Conservation (phyloP, 768 basidiomycete species). For the Polyporus arcularius region DNA sequence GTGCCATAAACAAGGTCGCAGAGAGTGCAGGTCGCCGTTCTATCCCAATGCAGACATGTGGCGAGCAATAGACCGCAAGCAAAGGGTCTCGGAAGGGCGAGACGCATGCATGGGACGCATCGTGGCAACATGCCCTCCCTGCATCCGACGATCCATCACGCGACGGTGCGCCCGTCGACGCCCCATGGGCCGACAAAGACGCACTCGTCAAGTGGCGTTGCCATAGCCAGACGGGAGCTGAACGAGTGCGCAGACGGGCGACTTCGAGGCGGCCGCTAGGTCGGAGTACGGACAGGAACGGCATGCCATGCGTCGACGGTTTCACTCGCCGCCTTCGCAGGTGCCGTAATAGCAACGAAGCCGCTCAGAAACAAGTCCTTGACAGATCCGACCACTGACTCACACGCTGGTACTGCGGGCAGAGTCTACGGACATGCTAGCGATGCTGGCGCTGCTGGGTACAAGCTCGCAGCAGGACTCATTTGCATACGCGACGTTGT, state of each 20-base stretch:
- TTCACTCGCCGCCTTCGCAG: neutral
- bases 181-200: constrained; percentile 1
- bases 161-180: neutral
- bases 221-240: neutral
- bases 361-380: neutral
- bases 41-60: neutral
- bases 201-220: constrained; percentile 8
- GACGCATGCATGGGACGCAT: constrained; percentile 10
- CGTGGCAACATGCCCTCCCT: constrained; percentile 8
- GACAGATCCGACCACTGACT: neutral
- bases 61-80: neutral
- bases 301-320: neutral
- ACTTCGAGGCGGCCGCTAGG: neutral
- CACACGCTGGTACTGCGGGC: neutral
- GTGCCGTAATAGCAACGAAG: neutral
- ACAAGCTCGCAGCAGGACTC: neutral
- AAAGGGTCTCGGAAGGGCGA: neutral
- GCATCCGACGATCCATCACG: constrained; percentile 19
- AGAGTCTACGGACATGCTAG: neutral
- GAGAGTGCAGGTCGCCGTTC: neutral
- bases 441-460: neutral
- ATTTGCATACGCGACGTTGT: too few relatives aligned
- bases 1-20: constrained; percentile 3
- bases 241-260: neutral
- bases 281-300: neutral